A percentile compares a stretch with the other conserved stretches of the same genome.
Evolutionary conservation across 2,329 filamentous ascomycete genomes (phyloP).

Genomic region (Hypoxylon sp.): DNA sequence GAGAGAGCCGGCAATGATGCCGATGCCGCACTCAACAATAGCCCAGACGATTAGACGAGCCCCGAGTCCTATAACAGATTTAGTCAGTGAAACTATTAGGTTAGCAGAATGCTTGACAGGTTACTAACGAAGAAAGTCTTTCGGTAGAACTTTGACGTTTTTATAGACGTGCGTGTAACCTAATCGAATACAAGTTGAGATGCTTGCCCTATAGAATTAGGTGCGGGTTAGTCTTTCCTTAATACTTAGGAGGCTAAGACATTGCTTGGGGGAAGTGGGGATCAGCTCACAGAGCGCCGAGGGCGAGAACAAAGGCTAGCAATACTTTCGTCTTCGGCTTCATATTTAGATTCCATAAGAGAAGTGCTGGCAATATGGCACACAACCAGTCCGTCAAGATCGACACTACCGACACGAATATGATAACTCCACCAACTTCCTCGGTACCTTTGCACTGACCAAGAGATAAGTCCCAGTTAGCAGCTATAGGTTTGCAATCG

Average conservation of each 20-base stretch:
- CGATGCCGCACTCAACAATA: constrained; percentile 52
- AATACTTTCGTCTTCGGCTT: constrained; percentile 30
- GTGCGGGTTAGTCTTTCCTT: neutral
- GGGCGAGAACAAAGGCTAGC: constrained; percentile 37
- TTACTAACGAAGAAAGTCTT: constrained; percentile 38
- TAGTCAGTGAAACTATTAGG: neutral
- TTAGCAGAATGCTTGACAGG: neutral
- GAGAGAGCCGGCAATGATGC: constrained; percentile 53
- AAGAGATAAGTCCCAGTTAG: constrained; percentile 29
- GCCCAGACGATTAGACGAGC: constrained; percentile 51
- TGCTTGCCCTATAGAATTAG: constrained; percentile 34
- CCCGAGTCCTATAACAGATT: constrained; percentile 24
- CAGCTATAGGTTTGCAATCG: constrained; percentile 39
- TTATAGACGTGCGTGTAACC: constrained; percentile 28
- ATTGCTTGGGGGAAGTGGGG: neutral
- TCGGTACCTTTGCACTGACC: constrained; percentile 12
- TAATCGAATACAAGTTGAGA: constrained; percentile 41
- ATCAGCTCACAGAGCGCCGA: constrained; percentile 35
- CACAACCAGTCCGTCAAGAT: constrained; percentile 42
- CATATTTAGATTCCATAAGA: constrained; percentile 45
- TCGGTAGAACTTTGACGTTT: neutral
- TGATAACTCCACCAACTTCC: constrained; percentile 1
- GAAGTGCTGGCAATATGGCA: constrained; percentile 28
- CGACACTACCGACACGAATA: constrained; percentile 31
- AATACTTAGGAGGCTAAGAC: neutral